These are phyloP conservation scores for Dichomitus squalens DNA, from an alignment of 1,284 basidiomycete genomes.

Conservation along the genomic window DNA sequence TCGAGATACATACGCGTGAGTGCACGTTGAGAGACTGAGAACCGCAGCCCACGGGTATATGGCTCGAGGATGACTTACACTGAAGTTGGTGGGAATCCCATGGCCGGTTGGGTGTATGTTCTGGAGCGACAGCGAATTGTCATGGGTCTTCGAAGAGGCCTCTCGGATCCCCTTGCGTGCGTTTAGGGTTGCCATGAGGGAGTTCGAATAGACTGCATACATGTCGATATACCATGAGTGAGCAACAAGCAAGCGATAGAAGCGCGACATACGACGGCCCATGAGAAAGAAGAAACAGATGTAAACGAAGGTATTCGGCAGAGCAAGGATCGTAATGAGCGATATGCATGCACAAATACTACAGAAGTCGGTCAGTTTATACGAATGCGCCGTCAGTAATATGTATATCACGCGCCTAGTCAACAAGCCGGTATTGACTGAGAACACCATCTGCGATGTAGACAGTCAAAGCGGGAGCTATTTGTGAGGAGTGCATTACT, in stretches of 20 bases:
- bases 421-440: constrained; percentile 13
- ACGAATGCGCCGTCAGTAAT: neutral
- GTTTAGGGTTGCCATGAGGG: constrained; percentile 14
- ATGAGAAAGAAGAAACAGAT: constrained; percentile 17
- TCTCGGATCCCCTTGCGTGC: constrained; percentile 21
- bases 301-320: constrained; percentile 14
- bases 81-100: neutral
- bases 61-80: no score
- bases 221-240: neutral
- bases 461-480: neutral
- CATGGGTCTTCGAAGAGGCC: constrained; percentile 8
- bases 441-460: constrained; percentile 40
- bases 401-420: constrained; percentile 2
- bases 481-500: constrained; percentile 11
- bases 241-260: neutral
- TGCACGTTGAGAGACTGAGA: no score
- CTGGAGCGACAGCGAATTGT: constrained; percentile 1
- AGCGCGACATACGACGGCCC: constrained; percentile 9
- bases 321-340: constrained; percentile 16
- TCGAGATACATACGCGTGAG: neutral
- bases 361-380: neutral
- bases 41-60: no score
- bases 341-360: constrained; percentile 17
- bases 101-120: neutral
- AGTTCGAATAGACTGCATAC: constrained; percentile 13